phyloP scores from a whole-genome alignment of 345 rosid genomes.

The Eucalyptus globulus region DNA sequence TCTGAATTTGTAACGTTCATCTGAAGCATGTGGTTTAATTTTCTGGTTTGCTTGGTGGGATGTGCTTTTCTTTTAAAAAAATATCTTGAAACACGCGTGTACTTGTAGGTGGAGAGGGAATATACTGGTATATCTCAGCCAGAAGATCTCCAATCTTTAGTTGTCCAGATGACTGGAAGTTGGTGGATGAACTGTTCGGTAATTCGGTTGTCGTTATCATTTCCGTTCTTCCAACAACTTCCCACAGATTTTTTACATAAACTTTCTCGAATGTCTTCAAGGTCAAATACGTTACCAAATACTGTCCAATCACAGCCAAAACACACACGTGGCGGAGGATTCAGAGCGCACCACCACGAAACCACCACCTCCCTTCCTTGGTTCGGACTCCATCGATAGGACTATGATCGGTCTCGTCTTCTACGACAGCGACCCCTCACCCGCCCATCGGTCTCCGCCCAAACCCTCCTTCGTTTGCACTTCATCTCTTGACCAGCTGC shows the following conservation, averaged over 20 bases:
- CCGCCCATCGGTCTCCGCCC: neutral
- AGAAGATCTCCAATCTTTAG: neutral
- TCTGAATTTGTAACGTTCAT: neutral
- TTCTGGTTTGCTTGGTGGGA: neutral
- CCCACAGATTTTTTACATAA: neutral
- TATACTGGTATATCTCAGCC: neutral
- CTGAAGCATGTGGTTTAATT: neutral
- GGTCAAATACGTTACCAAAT: neutral
- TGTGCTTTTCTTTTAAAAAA: neutral
- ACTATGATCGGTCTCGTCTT: neutral
- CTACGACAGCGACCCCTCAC: neutral
- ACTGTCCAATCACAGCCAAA: neutral
- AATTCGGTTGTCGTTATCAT: neutral
- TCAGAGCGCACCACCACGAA: neutral
- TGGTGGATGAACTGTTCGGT: neutral
- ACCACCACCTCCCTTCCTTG: neutral
- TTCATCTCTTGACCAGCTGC: neutral
- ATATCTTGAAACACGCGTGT: neutral
- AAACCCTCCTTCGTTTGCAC: neutral
- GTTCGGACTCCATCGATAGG: neutral
- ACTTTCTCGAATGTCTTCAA: neutral
- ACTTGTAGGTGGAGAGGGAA: neutral
- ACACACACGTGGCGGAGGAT: neutral
- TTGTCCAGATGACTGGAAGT: neutral
- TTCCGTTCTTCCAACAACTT: neutral